These are phyloP conservation scores for Anaeromyces robustus DNA, from an alignment of 192 early-diverging fungal genomes.

Conservation along the genomic window DNA sequence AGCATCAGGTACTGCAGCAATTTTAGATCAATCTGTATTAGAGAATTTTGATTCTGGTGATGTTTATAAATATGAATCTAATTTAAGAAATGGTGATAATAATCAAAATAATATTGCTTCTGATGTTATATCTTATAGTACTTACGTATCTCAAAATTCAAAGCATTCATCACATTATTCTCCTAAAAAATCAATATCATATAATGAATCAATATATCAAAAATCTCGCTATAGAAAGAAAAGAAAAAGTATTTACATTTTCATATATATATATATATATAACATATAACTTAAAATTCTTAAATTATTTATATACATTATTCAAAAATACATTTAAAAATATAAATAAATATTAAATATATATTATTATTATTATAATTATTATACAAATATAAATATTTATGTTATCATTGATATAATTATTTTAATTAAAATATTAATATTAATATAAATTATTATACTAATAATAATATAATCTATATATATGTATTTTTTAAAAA, in stretches of 20 bases:
- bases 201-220: background rate
- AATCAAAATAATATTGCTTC: background rate
- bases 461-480: no score
- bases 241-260: background rate
- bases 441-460: no score
- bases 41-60: background rate
- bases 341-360: no score
- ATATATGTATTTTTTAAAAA: no score
- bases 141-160: background rate
- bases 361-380: no score
- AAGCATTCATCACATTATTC: background rate
- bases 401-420: no score
- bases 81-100: background rate
- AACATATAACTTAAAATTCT: no score
- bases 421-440: no score
- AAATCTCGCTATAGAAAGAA: background rate
- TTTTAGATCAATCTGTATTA: slow-evolving; percentile 14
- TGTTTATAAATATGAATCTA: background rate
- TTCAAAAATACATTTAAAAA: no score
- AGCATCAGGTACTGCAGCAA: slow-evolving; percentile 59
- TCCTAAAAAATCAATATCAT: background rate
- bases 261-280: no score
- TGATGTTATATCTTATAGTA: background rate
- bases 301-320: no score
- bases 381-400: no score